Conservation (phyloP, 441 rosid species). For the Pelargonium citronellum region DNA sequence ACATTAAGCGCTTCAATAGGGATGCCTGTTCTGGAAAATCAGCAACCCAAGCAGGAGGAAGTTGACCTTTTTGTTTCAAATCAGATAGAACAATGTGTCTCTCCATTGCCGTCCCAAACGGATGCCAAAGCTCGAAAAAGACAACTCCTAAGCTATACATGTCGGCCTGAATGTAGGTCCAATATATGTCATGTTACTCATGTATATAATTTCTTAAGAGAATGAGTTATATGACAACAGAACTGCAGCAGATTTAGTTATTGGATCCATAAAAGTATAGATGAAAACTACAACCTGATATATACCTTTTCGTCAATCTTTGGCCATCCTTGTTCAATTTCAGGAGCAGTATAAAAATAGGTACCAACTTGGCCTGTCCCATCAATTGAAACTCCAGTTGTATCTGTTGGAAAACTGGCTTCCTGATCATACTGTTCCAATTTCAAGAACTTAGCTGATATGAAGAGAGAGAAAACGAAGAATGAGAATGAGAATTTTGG, state of each 20-base stretch:
- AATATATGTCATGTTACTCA: conserved; percentile 8
- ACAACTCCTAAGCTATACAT: conserved; percentile 97
- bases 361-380: conserved; percentile 97
- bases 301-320: conserved; percentile 96
- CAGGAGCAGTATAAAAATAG: conserved; percentile 95
- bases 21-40: conserved; percentile 91
- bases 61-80: conserved; percentile 78
- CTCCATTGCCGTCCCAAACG: conserved; percentile 96
- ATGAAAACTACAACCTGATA: conserved; percentile 20
- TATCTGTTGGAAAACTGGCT: conserved; percentile 47
- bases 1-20: conserved; percentile 62
- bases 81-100: conserved; percentile 63
- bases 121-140: conserved; percentile 94
- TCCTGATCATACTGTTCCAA: conserved; percentile 92
- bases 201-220: conserved; percentile 5
- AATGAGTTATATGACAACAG: conserved; percentile 12
- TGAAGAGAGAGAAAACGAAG: conserved; percentile 1
- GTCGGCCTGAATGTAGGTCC: conserved; percentile 61
- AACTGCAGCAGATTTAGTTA: conserved; percentile 6
- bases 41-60: conserved; percentile 73
- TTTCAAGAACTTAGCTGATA: conserved; percentile 90
- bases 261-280: conserved; percentile 18
- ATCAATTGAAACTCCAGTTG: conserved; percentile 67
- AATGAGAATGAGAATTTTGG: not conserved
- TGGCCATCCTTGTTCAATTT: conserved; percentile 98